A percentile compares a stretch with the other conserved stretches of the same genome.
These are phyloP conservation scores for Paspalum vaginatum DNA, from an alignment of 176 grass and related monocot genomes.

Conservation along the genomic window DNA sequence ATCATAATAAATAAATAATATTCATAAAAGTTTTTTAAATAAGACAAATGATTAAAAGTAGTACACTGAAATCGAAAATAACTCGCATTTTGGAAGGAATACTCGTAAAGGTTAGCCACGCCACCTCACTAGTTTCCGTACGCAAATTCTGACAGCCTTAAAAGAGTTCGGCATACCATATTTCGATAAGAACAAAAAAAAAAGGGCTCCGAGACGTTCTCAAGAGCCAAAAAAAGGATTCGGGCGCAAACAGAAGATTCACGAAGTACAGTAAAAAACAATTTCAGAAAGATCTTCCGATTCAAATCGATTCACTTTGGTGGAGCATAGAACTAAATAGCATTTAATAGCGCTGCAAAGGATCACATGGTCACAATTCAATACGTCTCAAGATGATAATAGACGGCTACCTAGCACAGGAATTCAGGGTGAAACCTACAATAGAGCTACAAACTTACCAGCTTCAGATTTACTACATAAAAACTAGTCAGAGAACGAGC, in stretches of 20 bases:
- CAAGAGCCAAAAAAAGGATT: too few relatives aligned
- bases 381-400: conserved; percentile 37
- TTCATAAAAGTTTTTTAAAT: too few relatives aligned
- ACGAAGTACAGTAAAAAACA: too few relatives aligned
- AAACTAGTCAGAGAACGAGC: conserved; percentile 38
- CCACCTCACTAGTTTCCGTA: too few relatives aligned
- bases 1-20: too few relatives aligned
- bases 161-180: not conserved
- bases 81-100: too few relatives aligned
- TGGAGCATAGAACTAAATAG: not conserved
- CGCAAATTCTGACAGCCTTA: too few relatives aligned
- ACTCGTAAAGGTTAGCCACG: too few relatives aligned
- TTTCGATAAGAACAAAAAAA: not conserved
- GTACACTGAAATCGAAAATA: too few relatives aligned
- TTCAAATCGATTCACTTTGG: not conserved
- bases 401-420: conserved; percentile 29
- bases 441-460: conserved; percentile 43
- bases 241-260: not conserved
- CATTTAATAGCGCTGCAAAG: conserved; percentile 13
- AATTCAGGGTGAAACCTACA: conserved; percentile 45
- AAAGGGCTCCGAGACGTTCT: not conserved
- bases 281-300: not conserved
- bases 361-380: conserved; percentile 35
- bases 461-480: conserved; percentile 39
- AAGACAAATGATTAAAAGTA: too few relatives aligned